Evolutionary conservation across 306 rosid species (phyloP), one percentile per base, ranked within the genome.

Genomic region (Cucurbita pepo): DNA sequence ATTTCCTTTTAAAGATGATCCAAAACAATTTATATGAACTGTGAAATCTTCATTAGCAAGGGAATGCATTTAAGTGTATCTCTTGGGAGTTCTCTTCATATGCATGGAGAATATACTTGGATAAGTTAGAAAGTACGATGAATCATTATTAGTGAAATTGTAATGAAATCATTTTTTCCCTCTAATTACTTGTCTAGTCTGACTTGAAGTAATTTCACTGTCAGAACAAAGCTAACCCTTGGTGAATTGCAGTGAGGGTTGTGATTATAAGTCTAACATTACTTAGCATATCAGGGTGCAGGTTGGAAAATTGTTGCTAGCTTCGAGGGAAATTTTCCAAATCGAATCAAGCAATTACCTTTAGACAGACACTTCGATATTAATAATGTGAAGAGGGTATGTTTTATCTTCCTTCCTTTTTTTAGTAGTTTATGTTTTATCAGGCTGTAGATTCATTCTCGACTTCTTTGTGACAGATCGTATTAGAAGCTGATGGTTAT

Each of bases 241-340:
- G 74, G 59, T 44, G 43, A 73, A 56, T 34, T 56, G 54, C 54
- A 45, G 38, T 8, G 61, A n/a, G 48, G 18, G 48, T 74, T 54
- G 70, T 59, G 19, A 62, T 53, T 59, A 12, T 47, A 22, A 16
- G 70, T 15, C 40, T 57, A 55, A 51, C 48, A 18, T 72, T 4
- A n/a, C 60, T 30, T 61, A 37, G 38, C 66, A 69, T 70, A 54
- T 85, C 82, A 94, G 99, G 99, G 99, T 81, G 22, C 97, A 85
- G 99, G 99, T 73, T 94, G 99, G 99, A 94, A 94, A 88, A 86
- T 94, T 76, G 99, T 94, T 86, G 86, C 95, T 30, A 89, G 96
- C 82, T 94, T 94, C 56, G 98, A 94, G 85, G 98, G 98, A 56
- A 90, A 81, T 70, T 90, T 94, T 78, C 97, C 99, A 19, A 93